phyloP scores from a whole-genome alignment of 768 basidiomycete species.

The Gymnopilus dilepis region DNA sequence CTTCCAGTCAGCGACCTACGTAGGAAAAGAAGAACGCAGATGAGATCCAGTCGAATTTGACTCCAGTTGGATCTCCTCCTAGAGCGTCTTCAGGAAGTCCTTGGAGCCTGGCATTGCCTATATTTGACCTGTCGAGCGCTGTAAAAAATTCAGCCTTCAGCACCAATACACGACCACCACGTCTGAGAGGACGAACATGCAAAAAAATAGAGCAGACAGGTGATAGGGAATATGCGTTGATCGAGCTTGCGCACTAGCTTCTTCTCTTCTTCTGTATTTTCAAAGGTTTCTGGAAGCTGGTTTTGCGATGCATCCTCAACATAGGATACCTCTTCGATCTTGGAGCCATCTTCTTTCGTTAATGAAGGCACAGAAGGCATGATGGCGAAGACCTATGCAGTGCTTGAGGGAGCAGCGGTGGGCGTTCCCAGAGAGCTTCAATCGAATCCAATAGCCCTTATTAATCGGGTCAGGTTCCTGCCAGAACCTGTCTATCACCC shows the following conservation, averaged over 20 bases:
- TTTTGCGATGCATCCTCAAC: constrained; percentile 14
- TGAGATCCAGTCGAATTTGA: constrained; percentile 77
- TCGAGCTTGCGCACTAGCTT: constrained; percentile 70
- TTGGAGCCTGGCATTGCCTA: constrained; percentile 81
- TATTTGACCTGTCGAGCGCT: constrained; percentile 78
- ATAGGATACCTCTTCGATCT: constrained; percentile 31
- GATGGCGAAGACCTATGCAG: neutral
- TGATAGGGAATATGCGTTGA: constrained; percentile 68
- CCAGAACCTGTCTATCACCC: constrained; percentile 16
- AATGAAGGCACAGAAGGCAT: constrained; percentile 14
- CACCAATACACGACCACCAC: too few species aligned
- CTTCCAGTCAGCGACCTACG: constrained; percentile 40
- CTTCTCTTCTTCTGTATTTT: constrained; percentile 46
- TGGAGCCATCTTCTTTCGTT: constrained; percentile 30
- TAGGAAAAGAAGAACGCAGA: constrained; percentile 83
- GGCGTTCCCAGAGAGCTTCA: neutral
- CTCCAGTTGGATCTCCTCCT: constrained; percentile 69
- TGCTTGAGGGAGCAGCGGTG: neutral
- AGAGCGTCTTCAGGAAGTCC: constrained; percentile 69
- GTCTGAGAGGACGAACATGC: constrained; percentile 63
- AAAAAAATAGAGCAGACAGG: constrained; percentile 77
- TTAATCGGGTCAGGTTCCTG: constrained; percentile 8
- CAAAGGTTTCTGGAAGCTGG: constrained; percentile 15
- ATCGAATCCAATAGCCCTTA: neutral
- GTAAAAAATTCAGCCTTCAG: neutral